Conservation (phyloP, 1,284 basidiomycete species). For the Boletus albobrunnescens region DNA sequence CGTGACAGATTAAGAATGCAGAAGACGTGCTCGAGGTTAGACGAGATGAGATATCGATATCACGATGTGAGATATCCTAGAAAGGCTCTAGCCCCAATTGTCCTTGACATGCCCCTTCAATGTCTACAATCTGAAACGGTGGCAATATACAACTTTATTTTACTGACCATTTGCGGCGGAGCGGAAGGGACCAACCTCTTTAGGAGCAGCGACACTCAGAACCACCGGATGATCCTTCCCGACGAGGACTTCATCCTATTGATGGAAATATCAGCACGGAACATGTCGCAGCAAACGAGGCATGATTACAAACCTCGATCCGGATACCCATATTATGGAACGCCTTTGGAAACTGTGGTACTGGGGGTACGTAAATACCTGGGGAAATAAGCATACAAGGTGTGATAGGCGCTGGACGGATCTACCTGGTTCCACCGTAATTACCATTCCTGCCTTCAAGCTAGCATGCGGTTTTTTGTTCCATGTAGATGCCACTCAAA, state of each 20-base stretch:
- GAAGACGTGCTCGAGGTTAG: neutral
- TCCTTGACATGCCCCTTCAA: constrained; percentile 86
- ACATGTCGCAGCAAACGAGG: neutral
- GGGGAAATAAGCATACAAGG: constrained; percentile 7
- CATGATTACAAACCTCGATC: constrained; percentile 62
- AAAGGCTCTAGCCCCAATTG: constrained; percentile 62
- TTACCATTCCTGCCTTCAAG: constrained; percentile 77
- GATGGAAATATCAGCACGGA: constrained; percentile 8
- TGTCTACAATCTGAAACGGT: constrained; percentile 60
- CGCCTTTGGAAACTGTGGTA: constrained; percentile 70
- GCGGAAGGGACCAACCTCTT: constrained; percentile 58
- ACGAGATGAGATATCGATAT: constrained; percentile 5
- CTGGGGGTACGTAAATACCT: constrained; percentile 82
- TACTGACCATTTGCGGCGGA: constrained; percentile 1
- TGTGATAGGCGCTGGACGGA: constrained; percentile 6
- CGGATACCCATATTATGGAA: constrained; percentile 89
- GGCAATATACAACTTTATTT: constrained; percentile 1
- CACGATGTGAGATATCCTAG: constrained; percentile 32
- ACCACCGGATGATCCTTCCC: constrained; percentile 65
- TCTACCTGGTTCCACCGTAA: constrained; percentile 79
- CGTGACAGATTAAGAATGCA: constrained; percentile 28
- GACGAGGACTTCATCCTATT: constrained; percentile 81
- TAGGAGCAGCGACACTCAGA: constrained; percentile 77
- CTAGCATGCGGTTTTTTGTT: constrained; percentile 31
- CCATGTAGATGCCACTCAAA: constrained; percentile 1